These are phyloP conservation scores for Balakata baccata DNA, from an alignment of 345 rosid genomes.

Conservation along the genomic window DNA sequence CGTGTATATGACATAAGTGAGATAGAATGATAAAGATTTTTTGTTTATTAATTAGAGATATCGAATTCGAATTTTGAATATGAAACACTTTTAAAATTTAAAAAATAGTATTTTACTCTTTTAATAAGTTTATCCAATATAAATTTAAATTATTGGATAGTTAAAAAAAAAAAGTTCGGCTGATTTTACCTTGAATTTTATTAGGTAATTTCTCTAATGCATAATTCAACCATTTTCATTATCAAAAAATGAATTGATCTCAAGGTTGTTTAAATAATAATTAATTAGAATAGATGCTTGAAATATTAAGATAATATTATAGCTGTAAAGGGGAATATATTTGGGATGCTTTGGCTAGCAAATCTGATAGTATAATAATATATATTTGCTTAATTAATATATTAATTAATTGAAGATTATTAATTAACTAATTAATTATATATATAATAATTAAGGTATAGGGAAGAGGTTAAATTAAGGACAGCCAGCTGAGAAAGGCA, in stretches of 20 bases:
- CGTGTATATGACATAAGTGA: too few relatives aligned
- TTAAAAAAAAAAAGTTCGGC: too few relatives aligned
- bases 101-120: too few relatives aligned
- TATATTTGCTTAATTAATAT: background rate
- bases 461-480: constrained; percentile 34
- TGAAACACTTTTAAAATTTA: too few relatives aligned
- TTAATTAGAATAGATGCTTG: background rate
- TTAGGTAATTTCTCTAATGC: background rate
- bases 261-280: background rate
- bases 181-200: background rate
- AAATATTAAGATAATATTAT: background rate
- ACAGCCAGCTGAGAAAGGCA: constrained; percentile 82
- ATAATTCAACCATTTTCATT: background rate
- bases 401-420: background rate
- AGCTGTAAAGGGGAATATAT: background rate
- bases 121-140: too few relatives aligned
- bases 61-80: too few relatives aligned
- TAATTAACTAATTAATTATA: background rate
- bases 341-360: background rate
- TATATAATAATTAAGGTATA: constrained; percentile 3
- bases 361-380: background rate
- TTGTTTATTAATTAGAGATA: too few relatives aligned
- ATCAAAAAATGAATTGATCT: background rate
- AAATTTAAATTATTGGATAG: too few relatives aligned
- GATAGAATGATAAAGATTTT: too few relatives aligned